Evolutionary conservation across 257 asterid species (phyloP), one percentile per base, ranked within the genome.

Genomic region (Ilex asprella): DNA sequence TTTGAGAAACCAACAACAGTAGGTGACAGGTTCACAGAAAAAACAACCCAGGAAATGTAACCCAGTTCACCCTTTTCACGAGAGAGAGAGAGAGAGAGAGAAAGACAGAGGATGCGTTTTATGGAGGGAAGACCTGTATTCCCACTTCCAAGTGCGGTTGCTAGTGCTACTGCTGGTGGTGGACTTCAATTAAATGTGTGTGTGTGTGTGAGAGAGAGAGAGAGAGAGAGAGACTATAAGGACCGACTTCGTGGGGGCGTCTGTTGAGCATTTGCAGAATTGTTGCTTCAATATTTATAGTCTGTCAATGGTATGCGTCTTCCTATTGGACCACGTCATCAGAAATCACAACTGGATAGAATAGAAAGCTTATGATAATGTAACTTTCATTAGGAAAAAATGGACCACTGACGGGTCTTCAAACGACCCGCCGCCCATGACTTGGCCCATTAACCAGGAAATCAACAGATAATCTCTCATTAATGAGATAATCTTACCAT

Each of bases 261-360:
- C 27, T 21, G 27, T 21, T 21, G 27, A 10, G 52, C 52, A 35
- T 35, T 8, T 35, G 8, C 8, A 3, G 41, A 0, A 35, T 1
- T 46, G 35, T 21, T 14, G 16, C 55, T 31, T 51, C 30, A 57
- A 62, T 55, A 32, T 53, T 49, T 68, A 44, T 66, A 43, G 30
- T 27, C 67, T 6, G 67, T 43, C 41, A 31, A 15, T 10, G 46
- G 39, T 66, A 52, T 67, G 70, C 62, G 27, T 2, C 39, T 4
- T 75, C 43, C 64, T 62, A 78, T 84, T 87, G 82, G 88, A 67
- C 89, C 90, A 84, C 81, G 73, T 70, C 35, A 69, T 70, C 67
- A 55, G 81, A 75, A 77, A 80, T 84, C 86, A 68, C 72, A 61
- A 59, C 60, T 55, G 87, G 93, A 84, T 80, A 80, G 81, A 69